Evolutionary conservation across 495 filamentous ascomycete genomes (phyloP).

Genomic region (Penicillium goetzii): DNA sequence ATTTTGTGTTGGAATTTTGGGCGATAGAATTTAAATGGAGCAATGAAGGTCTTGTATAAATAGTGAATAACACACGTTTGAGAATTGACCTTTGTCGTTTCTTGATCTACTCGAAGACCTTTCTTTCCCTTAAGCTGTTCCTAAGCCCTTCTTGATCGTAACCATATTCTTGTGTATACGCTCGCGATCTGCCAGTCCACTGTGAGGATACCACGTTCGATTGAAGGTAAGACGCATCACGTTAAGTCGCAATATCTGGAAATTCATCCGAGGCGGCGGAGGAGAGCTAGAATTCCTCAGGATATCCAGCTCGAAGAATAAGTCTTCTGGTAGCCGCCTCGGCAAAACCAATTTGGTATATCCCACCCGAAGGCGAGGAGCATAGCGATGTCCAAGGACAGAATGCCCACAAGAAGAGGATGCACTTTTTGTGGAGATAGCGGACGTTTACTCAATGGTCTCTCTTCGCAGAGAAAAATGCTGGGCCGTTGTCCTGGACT

Average conservation of each 20-base stretch:
- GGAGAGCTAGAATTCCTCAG: not conserved
- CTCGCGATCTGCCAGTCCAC: constrained; percentile 16
- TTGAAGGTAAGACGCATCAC: constrained; percentile 13
- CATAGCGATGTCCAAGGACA: constrained; percentile 5
- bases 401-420: not conserved
- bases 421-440: not conserved
- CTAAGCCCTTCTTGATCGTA: constrained; percentile 11
- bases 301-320: constrained; percentile 18
- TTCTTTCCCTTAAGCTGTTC: not conserved
- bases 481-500: not conserved
- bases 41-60: constrained; percentile 25
- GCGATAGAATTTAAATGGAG: constrained; percentile 27
- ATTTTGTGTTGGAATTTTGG: constrained; percentile 16
- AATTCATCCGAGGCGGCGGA: constrained; percentile 10
- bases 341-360: constrained; percentile 17
- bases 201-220: constrained; percentile 6
- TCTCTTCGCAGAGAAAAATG: not conserved
- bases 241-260: constrained; percentile 5
- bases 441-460: not conserved
- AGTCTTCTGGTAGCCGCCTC: constrained; percentile 7
- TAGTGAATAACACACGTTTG: constrained; percentile 11
- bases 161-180: constrained; percentile 14
- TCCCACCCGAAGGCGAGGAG: constrained; percentile 18
- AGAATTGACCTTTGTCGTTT: not conserved
- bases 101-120: not conserved